phyloP scores from a whole-genome alignment of 371 early-diverging fungal species.

The Syncephalastrum monosporum region DNA sequence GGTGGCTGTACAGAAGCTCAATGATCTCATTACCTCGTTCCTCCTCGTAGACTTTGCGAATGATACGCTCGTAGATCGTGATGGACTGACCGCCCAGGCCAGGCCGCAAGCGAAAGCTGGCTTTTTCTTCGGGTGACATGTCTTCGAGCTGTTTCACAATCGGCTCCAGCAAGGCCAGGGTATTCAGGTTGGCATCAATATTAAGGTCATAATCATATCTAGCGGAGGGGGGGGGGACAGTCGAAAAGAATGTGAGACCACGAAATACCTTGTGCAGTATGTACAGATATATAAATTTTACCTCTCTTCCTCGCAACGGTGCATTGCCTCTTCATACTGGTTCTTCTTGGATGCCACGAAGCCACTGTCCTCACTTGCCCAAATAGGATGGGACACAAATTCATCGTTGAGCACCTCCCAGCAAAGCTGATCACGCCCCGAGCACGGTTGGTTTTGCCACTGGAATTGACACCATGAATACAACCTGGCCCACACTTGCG shows the following conservation, averaged over 20 bases:
- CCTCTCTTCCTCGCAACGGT: slow-evolving; percentile 97
- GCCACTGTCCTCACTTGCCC: slow-evolving; percentile 92
- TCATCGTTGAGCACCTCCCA: slow-evolving; percentile 96
- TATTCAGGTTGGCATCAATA: slow-evolving; percentile 90
- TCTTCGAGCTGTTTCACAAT: slow-evolving; percentile 65
- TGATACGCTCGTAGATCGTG: slow-evolving; percentile 83
- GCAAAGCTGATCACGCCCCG: slow-evolving; percentile 88
- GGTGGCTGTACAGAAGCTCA: slow-evolving; percentile 90
- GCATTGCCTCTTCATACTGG: slow-evolving; percentile 95
- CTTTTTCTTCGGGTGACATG: slow-evolving; percentile 82
- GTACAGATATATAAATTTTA: slow-evolving; percentile 7
- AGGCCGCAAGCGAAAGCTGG: slow-evolving; percentile 64
- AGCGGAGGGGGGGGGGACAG: not conserved
- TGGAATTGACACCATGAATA: not conserved
- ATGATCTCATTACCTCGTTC: slow-evolving; percentile 91
- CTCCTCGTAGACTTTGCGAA: slow-evolving; percentile 89
- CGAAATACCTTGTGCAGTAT: not conserved
- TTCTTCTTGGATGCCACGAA: slow-evolving; percentile 96
- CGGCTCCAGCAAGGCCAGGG: slow-evolving; percentile 89
- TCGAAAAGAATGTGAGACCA: not conserved
- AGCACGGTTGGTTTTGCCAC: slow-evolving; percentile 64
- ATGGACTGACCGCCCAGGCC: slow-evolving; percentile 87
- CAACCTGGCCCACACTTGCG: not conserved
- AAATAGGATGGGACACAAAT: slow-evolving; percentile 95
- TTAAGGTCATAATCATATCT: slow-evolving; percentile 92